A percentile compares a stretch with the other conserved stretches of the same genome.
Evolutionary conservation across 257 asterid genomes (phyloP).

Genomic region (Jacaranda copaia): DNA sequence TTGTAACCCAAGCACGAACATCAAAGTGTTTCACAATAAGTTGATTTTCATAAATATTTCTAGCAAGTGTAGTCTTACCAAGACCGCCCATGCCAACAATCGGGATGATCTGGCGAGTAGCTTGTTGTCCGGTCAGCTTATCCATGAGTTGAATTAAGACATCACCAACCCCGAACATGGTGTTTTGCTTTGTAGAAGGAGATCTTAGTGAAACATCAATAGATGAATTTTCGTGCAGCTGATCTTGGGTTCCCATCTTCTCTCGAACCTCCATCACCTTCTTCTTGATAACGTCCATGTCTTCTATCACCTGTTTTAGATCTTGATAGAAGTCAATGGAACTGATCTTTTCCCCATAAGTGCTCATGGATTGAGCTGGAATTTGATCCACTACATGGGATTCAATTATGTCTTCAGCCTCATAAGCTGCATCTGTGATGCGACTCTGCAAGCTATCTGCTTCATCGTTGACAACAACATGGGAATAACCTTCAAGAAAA

Average conservation of each 20-base stretch:
- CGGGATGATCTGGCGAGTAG: background rate
- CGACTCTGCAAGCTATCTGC: conserved; percentile 17
- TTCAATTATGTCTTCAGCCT: conserved; percentile 17
- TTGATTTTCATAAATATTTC: background rate
- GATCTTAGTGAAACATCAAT: background rate
- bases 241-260: background rate
- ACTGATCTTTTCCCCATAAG: background rate
- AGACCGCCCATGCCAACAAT: conserved; percentile 25
- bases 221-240: background rate
- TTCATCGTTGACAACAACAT: background rate
- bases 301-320: background rate
- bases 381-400: conserved; percentile 9
- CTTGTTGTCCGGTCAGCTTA: background rate
- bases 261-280: conserved; percentile 15
- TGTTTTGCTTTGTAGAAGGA: background rate
- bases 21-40: background rate
- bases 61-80: conserved; percentile 31
- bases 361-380: background rate
- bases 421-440: conserved; percentile 32
- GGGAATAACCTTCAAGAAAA: conserved; percentile 23
- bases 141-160: background rate
- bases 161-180: conserved; percentile 20
- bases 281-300: conserved; percentile 5
- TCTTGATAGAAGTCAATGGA: background rate
- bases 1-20: conserved; percentile 14